Evolutionary conservation across 352 stramenopile genomes (phyloP), one percentile per base, ranked within the genome.

Genomic region (Hyaloperonospora brassicae): DNA sequence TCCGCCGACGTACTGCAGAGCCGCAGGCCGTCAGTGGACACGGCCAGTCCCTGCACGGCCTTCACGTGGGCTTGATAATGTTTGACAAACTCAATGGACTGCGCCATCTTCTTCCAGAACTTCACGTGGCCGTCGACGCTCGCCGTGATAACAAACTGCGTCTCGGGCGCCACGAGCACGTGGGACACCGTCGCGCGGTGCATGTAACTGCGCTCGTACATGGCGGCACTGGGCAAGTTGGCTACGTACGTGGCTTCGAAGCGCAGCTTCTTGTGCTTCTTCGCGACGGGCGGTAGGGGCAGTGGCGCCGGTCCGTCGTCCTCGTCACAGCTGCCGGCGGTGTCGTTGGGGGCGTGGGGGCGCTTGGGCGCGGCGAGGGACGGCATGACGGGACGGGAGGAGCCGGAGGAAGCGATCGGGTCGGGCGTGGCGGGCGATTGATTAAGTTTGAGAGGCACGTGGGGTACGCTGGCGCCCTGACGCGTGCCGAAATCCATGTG

Each of bases 51-150:
- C 1, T 81, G 50, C 11, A 99, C 76, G 5, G 79, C 66, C 24
- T 82, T 79, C 0, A 98, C 59, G 68, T 99, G 97, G 25, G 96
- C 95, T 47, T 97, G 97, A 70, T 98, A 99, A 44, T 98, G 96
- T 78, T 99, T 99, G 40, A 99, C 96, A 72, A 99, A 99, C 83
- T 99, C 97, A 38, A 99, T 80, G 23, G 84, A 82, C 36, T 77
- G 72, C 7, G 76, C 68, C 74, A 98, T 96, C 62, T 98, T 98
- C 70, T 99, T 98, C 97, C 97, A 99, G 66, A 99, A 99, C 66
- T 99, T 99, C 17, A 99, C 88, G 57, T 98, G 87, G 7, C 97
- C 97, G 70, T 99, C 96, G 27, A 70, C 61, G 40, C 86, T 98
- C 2, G 84, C 96, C 2, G 97, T 99, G 10, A 99, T 66, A 5